These are phyloP conservation scores for Thraustochytrium striatum DNA, from an alignment of 352 stramenopile genomes.

Conservation along the genomic window DNA sequence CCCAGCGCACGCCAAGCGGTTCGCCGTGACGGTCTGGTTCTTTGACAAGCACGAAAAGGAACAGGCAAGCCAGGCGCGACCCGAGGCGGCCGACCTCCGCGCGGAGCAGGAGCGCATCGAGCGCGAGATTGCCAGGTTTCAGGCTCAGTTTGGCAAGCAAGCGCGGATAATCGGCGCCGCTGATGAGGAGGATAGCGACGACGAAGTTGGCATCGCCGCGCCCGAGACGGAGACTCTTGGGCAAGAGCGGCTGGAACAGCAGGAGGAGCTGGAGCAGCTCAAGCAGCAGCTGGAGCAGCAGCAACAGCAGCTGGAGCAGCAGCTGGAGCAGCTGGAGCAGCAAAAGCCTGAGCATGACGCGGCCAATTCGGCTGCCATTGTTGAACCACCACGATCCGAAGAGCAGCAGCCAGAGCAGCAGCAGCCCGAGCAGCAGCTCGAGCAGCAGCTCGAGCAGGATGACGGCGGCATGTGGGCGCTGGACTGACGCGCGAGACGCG, in stretches of 20 bases:
- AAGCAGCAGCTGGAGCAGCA: no score
- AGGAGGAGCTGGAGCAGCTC: no score
- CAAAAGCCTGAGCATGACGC: no score
- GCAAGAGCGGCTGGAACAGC: no score
- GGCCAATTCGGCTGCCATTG: no score
- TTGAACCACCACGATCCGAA: not conserved
- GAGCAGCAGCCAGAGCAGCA: not conserved
- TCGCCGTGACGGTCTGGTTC: conserved; percentile 65
- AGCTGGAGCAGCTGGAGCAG: no score
- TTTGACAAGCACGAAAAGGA: conserved; percentile 64
- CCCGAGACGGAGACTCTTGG: no score
- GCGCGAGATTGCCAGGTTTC: conserved; percentile 54
- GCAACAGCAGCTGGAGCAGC: no score
- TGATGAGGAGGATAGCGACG: not conserved
- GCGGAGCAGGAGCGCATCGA: conserved; percentile 50
- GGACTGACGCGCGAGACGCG: not conserved
- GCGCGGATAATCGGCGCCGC: not conserved
- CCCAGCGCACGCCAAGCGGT: conserved; percentile 50
- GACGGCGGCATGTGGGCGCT: not conserved
- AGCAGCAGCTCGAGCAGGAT: not conserved
- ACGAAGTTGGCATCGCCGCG: no score
- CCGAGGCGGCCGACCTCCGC: not conserved
- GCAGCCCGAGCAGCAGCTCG: not conserved
- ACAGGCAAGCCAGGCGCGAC: conserved; percentile 56
- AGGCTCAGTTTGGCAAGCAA: conserved; percentile 4